A percentile compares a stretch with the other conserved stretches of the same genome.
phyloP scores from a whole-genome alignment of 1,284 basidiomycete genomes.

The Phellopilus nigrolimitatus region DNA sequence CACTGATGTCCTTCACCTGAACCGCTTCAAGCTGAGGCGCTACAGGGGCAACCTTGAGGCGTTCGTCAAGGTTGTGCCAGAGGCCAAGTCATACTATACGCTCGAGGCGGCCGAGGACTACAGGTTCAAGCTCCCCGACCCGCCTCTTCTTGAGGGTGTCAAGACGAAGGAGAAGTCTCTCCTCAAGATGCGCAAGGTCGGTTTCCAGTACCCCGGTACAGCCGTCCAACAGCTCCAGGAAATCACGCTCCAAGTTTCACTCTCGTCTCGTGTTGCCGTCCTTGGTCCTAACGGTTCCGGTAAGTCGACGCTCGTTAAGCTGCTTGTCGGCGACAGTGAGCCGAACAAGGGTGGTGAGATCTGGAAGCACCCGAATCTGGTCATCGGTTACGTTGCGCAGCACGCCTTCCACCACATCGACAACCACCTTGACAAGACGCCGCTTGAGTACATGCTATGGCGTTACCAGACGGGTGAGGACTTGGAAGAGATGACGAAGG shows the following conservation, averaged over 20 bases:
- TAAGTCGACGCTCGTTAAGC: conserved; percentile 98
- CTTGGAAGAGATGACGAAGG: conserved; percentile 94
- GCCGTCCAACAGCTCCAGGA: conserved; percentile 88
- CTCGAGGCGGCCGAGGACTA: conserved; percentile 92
- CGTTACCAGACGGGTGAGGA: conserved; percentile 99
- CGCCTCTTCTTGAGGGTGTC: conserved; percentile 96
- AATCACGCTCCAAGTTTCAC: conserved; percentile 93
- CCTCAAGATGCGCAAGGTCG: conserved; percentile 96
- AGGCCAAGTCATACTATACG: conserved; percentile 98
- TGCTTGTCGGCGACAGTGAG: conserved; percentile 97
- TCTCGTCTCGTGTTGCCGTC: conserved; percentile 95
- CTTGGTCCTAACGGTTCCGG: conserved; percentile 98
- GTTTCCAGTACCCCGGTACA: conserved; percentile 92
- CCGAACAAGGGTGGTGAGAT: conserved; percentile 94
- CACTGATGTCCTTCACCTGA: conserved; percentile 97
- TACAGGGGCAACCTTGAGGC: conserved; percentile 98
- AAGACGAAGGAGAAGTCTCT: conserved; percentile 99
- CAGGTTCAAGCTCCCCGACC: conserved; percentile 93
- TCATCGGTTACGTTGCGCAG: conserved; percentile 98
- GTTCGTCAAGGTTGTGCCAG: conserved; percentile 91
- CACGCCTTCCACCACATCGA: conserved; percentile 99
- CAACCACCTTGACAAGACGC: conserved; percentile 95
- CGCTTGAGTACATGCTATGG: conserved; percentile 98
- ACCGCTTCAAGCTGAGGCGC: conserved; percentile 97
- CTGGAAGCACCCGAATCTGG: conserved; percentile 99